These are phyloP conservation scores for Pythium sukuiense DNA, from an alignment of 352 stramenopile species.

Conservation along the genomic window DNA sequence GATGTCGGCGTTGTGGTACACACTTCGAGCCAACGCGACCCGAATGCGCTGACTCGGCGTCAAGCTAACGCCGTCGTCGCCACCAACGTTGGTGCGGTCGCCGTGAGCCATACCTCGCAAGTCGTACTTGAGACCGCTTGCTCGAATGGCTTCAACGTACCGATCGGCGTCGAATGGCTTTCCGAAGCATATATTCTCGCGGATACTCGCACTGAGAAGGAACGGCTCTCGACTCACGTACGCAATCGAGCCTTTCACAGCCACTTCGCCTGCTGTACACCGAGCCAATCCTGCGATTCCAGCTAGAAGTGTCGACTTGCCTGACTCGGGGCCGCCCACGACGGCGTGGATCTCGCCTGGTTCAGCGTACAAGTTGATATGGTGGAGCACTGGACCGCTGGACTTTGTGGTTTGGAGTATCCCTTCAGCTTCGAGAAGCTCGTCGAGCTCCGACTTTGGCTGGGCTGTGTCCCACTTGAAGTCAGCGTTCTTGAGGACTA, in stretches of 20 bases:
- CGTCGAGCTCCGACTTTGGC: slow-evolving; percentile 30
- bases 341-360: slow-evolving; percentile 60
- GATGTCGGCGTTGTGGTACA: slow-evolving; percentile 81
- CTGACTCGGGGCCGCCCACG: slow-evolving; percentile 59
- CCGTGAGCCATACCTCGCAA: slow-evolving; percentile 60
- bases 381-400: slow-evolving; percentile 38
- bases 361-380: slow-evolving; percentile 67
- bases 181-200: slow-evolving; percentile 97
- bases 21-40: slow-evolving; percentile 71
- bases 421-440: slow-evolving; percentile 25
- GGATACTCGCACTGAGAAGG: slow-evolving; percentile 95
- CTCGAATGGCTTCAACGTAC: slow-evolving; percentile 56
- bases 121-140: slow-evolving; percentile 58
- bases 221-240: slow-evolving; percentile 95
- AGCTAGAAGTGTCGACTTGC: slow-evolving; percentile 73
- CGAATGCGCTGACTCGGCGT: slow-evolving; percentile 92
- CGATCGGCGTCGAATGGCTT: slow-evolving; percentile 53
- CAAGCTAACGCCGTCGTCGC: slow-evolving; percentile 93
- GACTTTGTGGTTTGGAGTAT: neutral
- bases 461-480: slow-evolving; percentile 70
- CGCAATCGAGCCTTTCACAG: slow-evolving; percentile 86
- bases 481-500: slow-evolving; percentile 51
- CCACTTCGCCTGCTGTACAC: slow-evolving; percentile 49
- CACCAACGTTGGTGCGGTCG: slow-evolving; percentile 95
- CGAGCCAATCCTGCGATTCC: slow-evolving; percentile 61